Evolutionary conservation across 495 filamentous ascomycete species (phyloP).

Genomic region (Daldinia grandis): DNA sequence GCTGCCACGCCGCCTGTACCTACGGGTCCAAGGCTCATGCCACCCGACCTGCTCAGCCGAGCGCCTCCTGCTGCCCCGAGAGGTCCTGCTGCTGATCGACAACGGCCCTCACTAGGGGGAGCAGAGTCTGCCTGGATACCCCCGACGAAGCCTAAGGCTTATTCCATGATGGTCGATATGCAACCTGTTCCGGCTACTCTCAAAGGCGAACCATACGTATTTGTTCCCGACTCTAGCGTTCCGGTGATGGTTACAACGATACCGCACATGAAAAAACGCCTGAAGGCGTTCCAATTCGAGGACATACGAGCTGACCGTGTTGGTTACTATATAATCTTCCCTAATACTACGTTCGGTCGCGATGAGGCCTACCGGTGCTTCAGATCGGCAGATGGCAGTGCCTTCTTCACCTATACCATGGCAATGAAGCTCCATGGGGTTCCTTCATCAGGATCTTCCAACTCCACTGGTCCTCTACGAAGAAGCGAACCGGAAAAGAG

Average conservation of each 20-base stretch:
- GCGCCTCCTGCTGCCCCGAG: conserved; percentile 85
- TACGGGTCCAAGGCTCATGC: conserved; percentile 51
- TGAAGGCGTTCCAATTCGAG: conserved; percentile 79
- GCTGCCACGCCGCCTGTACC: conserved; percentile 48
- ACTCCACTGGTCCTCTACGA: conserved; percentile 10
- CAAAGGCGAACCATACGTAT: conserved; percentile 88
- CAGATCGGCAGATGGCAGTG: conserved; percentile 72
- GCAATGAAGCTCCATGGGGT: conserved; percentile 79
- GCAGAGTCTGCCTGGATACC: conserved; percentile 44
- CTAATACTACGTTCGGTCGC: conserved; percentile 76
- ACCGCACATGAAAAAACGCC: conserved; percentile 83
- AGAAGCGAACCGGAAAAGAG: conserved; percentile 39
- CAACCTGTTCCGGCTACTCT: conserved; percentile 70
- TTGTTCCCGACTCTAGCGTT: conserved; percentile 83
- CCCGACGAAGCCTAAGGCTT: conserved; percentile 54
- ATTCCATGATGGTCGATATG: conserved; percentile 63
- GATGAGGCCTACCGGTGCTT: conserved; percentile 81
- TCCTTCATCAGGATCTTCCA: conserved; percentile 55
- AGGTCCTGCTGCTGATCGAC: conserved; percentile 77
- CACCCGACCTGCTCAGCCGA: conserved; percentile 57
- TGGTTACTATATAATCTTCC: conserved; percentile 92
- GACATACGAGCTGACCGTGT: conserved; percentile 81
- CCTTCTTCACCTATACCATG: conserved; percentile 92
- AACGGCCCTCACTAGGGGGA: conserved; percentile 36
- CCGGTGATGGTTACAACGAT: conserved; percentile 87